Conservation (phyloP, 768 basidiomycete genomes). For the Macrolepiota dolichaula region DNA sequence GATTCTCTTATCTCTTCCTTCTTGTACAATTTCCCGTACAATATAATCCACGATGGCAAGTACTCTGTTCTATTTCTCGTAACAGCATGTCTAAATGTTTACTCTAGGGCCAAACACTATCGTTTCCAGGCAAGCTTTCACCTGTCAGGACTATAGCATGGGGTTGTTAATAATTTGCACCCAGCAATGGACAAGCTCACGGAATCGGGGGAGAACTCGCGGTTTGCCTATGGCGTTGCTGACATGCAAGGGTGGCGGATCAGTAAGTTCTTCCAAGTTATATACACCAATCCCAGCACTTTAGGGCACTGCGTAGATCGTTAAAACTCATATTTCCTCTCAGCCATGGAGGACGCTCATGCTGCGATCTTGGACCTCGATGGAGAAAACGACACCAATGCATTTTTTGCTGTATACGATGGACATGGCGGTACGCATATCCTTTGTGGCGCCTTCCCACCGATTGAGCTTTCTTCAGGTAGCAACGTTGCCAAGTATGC, state of each 20-base stretch:
- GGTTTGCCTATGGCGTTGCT: constrained; percentile 72
- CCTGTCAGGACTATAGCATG: background rate
- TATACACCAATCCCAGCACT: constrained; percentile 6
- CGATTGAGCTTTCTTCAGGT: constrained; percentile 41
- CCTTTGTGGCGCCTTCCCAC: background rate
- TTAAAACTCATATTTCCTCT: constrained; percentile 12
- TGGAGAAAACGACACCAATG: constrained; percentile 46
- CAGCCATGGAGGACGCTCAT: constrained; percentile 99
- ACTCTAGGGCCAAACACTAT: constrained; percentile 80
- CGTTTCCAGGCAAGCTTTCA: constrained; percentile 60
- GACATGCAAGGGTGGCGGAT: constrained; percentile 99
- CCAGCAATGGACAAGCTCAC: constrained; percentile 82
- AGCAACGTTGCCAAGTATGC: constrained; percentile 84
- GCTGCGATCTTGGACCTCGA: constrained; percentile 70
- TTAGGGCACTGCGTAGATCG: background rate
- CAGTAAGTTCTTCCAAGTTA: constrained; percentile 55
- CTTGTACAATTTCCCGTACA: background rate
- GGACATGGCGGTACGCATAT: constrained; percentile 85
- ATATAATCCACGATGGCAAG: constrained; percentile 29
- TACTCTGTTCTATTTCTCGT: constrained; percentile 11
- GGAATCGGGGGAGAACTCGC: constrained; percentile 65
- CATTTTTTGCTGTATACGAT: constrained; percentile 97
- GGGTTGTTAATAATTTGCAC: constrained; percentile 15
- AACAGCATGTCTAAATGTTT: constrained; percentile 18
- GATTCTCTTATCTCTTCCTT: constrained; percentile 4